phyloP scores from a whole-genome alignment of 1,284 basidiomycete species.

The Volvariella volvacea region DNA sequence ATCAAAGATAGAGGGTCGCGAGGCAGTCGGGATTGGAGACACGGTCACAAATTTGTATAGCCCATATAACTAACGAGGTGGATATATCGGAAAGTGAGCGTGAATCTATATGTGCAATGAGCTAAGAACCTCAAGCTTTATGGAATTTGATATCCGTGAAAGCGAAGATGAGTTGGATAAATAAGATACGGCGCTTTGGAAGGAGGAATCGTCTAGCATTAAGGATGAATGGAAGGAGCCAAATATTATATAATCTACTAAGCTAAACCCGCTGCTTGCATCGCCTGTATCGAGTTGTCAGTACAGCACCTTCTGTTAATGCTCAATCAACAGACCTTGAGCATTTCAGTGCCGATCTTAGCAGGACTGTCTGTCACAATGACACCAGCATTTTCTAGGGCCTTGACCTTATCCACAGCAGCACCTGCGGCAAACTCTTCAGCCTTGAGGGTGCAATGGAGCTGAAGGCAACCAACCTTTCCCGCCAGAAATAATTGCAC shows the following conservation, averaged over 20 bases:
- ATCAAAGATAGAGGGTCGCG: slow-evolving; percentile 78
- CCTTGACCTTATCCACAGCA: slow-evolving; percentile 92
- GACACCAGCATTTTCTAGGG: slow-evolving; percentile 90
- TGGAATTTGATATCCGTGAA: slow-evolving; percentile 44
- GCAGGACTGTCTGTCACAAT: slow-evolving; percentile 96
- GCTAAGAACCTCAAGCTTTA: slow-evolving; percentile 68
- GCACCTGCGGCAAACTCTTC: slow-evolving; percentile 49
- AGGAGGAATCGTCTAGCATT: slow-evolving; percentile 33
- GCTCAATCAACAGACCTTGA: slow-evolving; percentile 75
- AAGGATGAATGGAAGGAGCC: slow-evolving; percentile 3
- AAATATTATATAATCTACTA: slow-evolving; percentile 27
- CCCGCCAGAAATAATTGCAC: slow-evolving; percentile 96
- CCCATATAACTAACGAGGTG: slow-evolving; percentile 67
- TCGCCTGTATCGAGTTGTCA: no score
- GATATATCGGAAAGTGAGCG: slow-evolving; percentile 19
- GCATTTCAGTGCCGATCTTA: slow-evolving; percentile 84
- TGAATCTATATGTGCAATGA: slow-evolving; percentile 14
- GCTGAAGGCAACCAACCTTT: slow-evolving; percentile 56
- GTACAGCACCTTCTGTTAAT: no score
- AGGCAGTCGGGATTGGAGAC: slow-evolving; percentile 42
- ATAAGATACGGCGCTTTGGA: slow-evolving; percentile 58
- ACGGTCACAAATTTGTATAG: slow-evolving; percentile 76
- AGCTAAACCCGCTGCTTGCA: slow-evolving; percentile 79
- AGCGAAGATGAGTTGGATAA: slow-evolving; percentile 51
- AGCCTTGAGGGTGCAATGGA: background rate